A percentile compares a stretch with the other conserved stretches of the same genome.
These are phyloP conservation scores for Brachypodium distachyon DNA, from an alignment of 202 grass and related monocot genomes.

Conservation along the genomic window DNA sequence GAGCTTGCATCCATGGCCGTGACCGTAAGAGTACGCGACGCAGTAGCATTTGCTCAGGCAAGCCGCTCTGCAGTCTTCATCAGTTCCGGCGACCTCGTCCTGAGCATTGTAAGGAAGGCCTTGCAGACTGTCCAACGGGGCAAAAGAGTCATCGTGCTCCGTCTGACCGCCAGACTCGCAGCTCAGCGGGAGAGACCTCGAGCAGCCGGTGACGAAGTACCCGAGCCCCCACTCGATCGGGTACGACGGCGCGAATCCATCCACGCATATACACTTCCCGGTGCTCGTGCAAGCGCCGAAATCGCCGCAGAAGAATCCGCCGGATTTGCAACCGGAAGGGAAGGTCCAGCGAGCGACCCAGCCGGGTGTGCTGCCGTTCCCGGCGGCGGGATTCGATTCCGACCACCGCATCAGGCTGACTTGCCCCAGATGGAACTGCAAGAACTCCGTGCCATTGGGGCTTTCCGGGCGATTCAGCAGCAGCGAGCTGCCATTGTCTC, in stretches of 20 bases:
- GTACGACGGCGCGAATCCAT: conserved; percentile 33
- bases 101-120: conserved; percentile 21
- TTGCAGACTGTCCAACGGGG: conserved; percentile 16
- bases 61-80: conserved; percentile 31
- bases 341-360: conserved; percentile 37
- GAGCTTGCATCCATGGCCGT: conserved; percentile 34
- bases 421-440: conserved; percentile 24
- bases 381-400: not conserved
- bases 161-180: conserved; percentile 26
- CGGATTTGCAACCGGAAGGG: conserved; percentile 22
- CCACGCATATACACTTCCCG: conserved; percentile 21
- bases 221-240: conserved; percentile 12
- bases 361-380: not conserved
- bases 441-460: conserved; percentile 13
- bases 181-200: conserved; percentile 26
- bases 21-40: conserved; percentile 27
- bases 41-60: conserved; percentile 56
- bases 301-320: conserved; percentile 26
- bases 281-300: conserved; percentile 34
- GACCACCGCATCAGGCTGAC: conserved; percentile 32
- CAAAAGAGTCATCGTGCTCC: conserved; percentile 26
- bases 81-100: not conserved
- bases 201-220: conserved; percentile 35
- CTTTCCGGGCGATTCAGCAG: not conserved
- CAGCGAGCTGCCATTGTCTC: conserved; percentile 25